Conservation (phyloP, 139 green algal species). For the Chlorella vulgaris region DNA sequence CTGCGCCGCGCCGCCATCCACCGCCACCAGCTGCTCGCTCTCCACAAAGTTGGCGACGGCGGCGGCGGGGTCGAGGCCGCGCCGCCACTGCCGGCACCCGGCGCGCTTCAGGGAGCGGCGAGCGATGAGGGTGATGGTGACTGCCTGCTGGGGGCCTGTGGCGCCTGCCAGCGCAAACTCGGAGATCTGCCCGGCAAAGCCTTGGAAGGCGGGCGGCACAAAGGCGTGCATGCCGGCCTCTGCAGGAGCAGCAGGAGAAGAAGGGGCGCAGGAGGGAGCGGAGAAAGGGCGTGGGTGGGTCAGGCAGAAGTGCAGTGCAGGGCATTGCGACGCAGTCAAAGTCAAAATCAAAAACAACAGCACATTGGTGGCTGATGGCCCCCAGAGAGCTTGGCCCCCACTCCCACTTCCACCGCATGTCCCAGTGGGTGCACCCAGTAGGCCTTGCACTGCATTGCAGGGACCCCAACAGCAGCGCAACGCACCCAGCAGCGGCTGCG, state of each 20-base stretch:
- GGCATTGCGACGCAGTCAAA: too few species aligned
- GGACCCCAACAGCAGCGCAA: too few species aligned
- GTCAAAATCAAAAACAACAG: not conserved
- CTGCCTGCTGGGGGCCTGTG: not conserved
- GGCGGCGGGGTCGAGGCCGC: conserved; percentile 74
- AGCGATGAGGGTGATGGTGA: conserved; percentile 69
- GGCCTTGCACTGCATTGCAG: too few species aligned
- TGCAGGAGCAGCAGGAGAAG: not conserved
- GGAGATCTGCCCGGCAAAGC: conserved; percentile 76
- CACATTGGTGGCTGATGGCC: too few species aligned
- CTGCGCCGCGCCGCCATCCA: conserved; percentile 48
- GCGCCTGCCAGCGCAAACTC: conserved; percentile 49
- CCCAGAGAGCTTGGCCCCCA: too few species aligned
- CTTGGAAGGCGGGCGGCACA: conserved; percentile 67
- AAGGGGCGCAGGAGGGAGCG: not conserved
- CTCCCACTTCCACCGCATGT: too few species aligned
- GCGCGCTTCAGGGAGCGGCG: conserved; percentile 58
- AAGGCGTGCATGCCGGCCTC: conserved; percentile 57
- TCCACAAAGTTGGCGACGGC: conserved; percentile 91
- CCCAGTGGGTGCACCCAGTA: too few species aligned
- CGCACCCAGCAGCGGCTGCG: conserved; percentile 62
- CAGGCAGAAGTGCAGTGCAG: not conserved
- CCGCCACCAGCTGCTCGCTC: conserved; percentile 84
- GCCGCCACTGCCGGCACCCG: conserved; percentile 84
- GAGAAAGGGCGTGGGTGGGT: not conserved